A percentile compares a stretch with the other conserved stretches of the same genome.
Conservation (phyloP, 2,329 filamentous ascomycete species). For the Thielaviopsis punctulata region DNA sequence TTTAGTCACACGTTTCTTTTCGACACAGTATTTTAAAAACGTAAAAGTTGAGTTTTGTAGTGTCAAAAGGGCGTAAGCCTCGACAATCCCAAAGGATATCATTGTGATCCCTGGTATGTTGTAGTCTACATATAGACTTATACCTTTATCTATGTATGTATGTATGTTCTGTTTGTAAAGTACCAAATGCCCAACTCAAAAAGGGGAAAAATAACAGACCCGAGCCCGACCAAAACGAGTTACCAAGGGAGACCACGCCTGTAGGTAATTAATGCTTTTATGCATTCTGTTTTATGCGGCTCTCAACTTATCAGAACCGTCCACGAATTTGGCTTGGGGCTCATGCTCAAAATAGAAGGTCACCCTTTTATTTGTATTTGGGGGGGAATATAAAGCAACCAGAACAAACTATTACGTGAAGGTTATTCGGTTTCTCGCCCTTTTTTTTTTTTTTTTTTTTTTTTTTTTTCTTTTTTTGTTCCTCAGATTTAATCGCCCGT, state of each 20-base stretch:
- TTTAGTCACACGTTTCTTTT: neutral
- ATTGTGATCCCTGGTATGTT: too few relatives aligned
- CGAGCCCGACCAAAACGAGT: neutral
- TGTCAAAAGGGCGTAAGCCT: neutral
- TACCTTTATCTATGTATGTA: neutral
- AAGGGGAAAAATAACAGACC: neutral
- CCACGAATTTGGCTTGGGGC: neutral
- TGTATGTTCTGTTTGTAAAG: too few relatives aligned
- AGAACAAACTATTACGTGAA: neutral
- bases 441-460: too few relatives aligned
- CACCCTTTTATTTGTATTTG: too few relatives aligned
- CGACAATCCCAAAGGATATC: too few relatives aligned
- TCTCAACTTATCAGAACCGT: neutral
- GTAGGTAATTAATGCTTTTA: neutral
- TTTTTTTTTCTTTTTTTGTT: too few relatives aligned
- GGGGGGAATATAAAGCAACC: too few relatives aligned
- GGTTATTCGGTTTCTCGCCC: neutral
- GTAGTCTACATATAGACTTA: constrained; percentile 3
- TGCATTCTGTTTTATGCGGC: neutral
- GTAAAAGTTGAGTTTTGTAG: neutral
- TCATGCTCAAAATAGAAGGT: neutral
- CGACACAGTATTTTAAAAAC: neutral
- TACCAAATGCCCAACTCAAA: too few relatives aligned
- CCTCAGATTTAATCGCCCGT: neutral
- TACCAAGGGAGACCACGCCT: neutral